Percentiles rank a stretch among this genome's conserved stretches.
Conservation (phyloP, 140 eudicot genomes). For the Stevia rebaudiana region DNA sequence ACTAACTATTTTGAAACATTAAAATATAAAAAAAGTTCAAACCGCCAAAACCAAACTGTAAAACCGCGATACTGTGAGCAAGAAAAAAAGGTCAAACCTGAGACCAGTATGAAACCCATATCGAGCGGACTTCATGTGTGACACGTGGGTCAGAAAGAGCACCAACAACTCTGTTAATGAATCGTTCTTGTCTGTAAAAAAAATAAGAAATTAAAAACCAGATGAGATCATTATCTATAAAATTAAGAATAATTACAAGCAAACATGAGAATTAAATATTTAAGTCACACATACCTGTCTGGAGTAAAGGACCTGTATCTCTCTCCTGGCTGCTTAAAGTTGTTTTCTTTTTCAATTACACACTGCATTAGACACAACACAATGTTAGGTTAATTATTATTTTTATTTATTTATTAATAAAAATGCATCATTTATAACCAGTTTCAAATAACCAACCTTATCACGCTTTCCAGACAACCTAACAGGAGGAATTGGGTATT, state of each 20-base stretch:
- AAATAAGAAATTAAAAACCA: not conserved
- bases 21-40: not conserved
- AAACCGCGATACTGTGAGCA: too few relatives aligned
- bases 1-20: not conserved
- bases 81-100: constrained; percentile 51
- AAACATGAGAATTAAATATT: not conserved
- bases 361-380: constrained; percentile 32
- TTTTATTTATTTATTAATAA: too few relatives aligned
- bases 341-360: constrained; percentile 66
- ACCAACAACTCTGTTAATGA: constrained; percentile 50
- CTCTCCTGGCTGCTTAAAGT: constrained; percentile 84
- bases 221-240: not conserved
- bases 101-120: constrained; percentile 87
- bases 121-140: constrained; percentile 80
- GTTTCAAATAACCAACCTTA: constrained; percentile 33
- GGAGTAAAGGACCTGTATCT: constrained; percentile 66
- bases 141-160: constrained; percentile 74
- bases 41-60: too few relatives aligned
- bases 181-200: constrained; percentile 80
- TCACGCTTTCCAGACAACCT: constrained; percentile 67
- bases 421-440: not conserved
- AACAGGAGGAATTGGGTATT: constrained; percentile 66
- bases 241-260: not conserved
- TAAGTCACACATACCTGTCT: constrained; percentile 44
- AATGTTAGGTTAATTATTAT: not conserved